Evolutionary conservation across 2,329 filamentous ascomycete species (phyloP).

Genomic region (Botryotinia convoluta): DNA sequence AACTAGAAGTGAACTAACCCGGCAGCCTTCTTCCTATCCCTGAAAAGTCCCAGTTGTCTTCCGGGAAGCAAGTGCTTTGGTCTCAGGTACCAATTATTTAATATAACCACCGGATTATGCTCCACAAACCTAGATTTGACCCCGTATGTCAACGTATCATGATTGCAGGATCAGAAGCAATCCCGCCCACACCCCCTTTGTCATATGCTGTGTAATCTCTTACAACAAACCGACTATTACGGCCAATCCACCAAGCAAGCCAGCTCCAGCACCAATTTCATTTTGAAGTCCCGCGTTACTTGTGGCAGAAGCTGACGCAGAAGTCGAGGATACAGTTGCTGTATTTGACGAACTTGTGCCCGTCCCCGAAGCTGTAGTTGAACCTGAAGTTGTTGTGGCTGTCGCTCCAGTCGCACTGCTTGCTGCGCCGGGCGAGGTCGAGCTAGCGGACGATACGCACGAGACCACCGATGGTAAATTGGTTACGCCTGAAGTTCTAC

Average conservation of each 20-base stretch:
- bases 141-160: not conserved
- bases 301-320: conserved; percentile 25
- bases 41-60: conserved; percentile 2
- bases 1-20: not conserved
- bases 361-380: not conserved
- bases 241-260: conserved; percentile 31
- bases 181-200: not conserved
- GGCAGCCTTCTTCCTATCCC: not conserved
- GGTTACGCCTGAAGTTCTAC: conserved; percentile 39
- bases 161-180: not conserved
- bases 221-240: conserved; percentile 30
- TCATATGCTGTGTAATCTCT: conserved; percentile 16
- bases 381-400: not conserved
- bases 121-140: conserved; percentile 8
- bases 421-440: conserved; percentile 14
- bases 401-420: conserved; percentile 1
- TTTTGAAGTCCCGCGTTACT: conserved; percentile 27
- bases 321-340: conserved; percentile 1
- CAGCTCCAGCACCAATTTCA: conserved; percentile 28
- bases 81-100: not conserved
- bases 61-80: not conserved
- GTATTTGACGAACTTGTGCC: not conserved
- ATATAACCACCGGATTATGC: not conserved
- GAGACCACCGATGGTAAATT: conserved; percentile 30
- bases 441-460: conserved; percentile 21